Evolutionary conservation across 768 basidiomycete species (phyloP).

Genomic region (Termitomyces sp.): DNA sequence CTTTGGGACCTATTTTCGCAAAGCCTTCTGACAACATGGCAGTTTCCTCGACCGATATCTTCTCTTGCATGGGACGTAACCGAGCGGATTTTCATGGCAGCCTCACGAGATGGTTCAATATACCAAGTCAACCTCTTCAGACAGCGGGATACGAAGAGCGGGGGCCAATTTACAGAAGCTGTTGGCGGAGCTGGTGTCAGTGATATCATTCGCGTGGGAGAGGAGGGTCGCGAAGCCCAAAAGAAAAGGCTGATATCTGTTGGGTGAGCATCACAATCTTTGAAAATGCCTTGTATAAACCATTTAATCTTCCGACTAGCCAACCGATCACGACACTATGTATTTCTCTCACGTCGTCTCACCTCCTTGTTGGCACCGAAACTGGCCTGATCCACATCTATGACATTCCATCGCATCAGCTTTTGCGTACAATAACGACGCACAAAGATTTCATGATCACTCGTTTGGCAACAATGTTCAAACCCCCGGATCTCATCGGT

Average conservation of each 20-base stretch:
- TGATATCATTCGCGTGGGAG: slow-evolving; percentile 69
- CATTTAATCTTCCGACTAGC: slow-evolving; percentile 31
- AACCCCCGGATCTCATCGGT: slow-evolving; percentile 84
- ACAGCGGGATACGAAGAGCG: slow-evolving; percentile 50
- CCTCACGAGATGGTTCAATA: slow-evolving; percentile 69
- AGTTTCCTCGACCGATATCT: slow-evolving; percentile 75
- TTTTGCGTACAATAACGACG: slow-evolving; percentile 73
- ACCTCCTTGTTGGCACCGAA: slow-evolving; percentile 80
- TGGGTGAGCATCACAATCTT: slow-evolving; percentile 43
- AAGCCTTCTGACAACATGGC: slow-evolving; percentile 80
- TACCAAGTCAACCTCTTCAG: slow-evolving; percentile 80
- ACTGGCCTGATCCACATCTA: slow-evolving; percentile 75
- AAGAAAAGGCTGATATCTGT: slow-evolving; percentile 67
- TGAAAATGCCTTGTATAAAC: not conserved
- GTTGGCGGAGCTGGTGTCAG: slow-evolving; percentile 70
- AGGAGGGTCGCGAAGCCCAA: slow-evolving; percentile 40
- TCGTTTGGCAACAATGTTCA: slow-evolving; percentile 72
- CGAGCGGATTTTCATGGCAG: slow-evolving; percentile 88
- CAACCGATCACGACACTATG: slow-evolving; percentile 69
- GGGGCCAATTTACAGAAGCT: slow-evolving; percentile 56
- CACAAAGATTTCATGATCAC: slow-evolving; percentile 71
- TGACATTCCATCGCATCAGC: slow-evolving; percentile 88
- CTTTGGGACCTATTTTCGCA: slow-evolving; percentile 79
- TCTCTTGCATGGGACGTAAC: slow-evolving; percentile 75
- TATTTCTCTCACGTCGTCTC: slow-evolving; percentile 73